A percentile compares a stretch with the other conserved stretches of the same genome.
phyloP scores from a whole-genome alignment of 1,139 yeast species.

The Lodderomyces jiufengensis region DNA sequence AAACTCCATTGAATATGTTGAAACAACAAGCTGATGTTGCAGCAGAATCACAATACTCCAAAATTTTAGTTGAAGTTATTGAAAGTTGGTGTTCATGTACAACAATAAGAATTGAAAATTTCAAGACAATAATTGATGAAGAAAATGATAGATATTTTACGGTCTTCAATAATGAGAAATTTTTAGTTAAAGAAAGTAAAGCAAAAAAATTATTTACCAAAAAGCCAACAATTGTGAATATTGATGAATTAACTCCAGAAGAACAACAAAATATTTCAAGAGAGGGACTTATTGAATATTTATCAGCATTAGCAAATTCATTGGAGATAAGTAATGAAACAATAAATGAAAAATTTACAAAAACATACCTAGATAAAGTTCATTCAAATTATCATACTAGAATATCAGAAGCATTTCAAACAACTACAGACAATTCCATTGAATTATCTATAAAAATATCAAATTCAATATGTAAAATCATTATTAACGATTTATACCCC shows the following conservation, averaged over 20 bases:
- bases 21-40: constrained; percentile 93
- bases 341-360: constrained; percentile 69
- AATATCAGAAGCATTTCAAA: constrained; percentile 56
- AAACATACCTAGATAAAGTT: constrained; percentile 62
- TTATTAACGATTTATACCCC: constrained; percentile 62
- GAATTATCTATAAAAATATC: constrained; percentile 71
- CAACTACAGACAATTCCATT: constrained; percentile 71
- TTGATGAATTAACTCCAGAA: constrained; percentile 44
- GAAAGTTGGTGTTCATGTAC: constrained; percentile 67
- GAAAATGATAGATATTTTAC: constrained; percentile 52
- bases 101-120: constrained; percentile 56
- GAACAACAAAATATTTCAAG: constrained; percentile 54
- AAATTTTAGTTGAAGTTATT: constrained; percentile 78
- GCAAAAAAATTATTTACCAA: constrained; percentile 46
- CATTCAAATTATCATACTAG: constrained; percentile 58
- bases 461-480: constrained; percentile 59
- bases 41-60: constrained; percentile 80
- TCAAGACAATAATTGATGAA: constrained; percentile 53
- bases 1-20: constrained; percentile 65
- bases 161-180: constrained; percentile 39
- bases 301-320: constrained; percentile 76
- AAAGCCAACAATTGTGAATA: constrained; percentile 21
- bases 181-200: constrained; percentile 35
- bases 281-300: constrained; percentile 78
- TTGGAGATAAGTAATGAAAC: constrained; percentile 86